These are phyloP conservation scores for Phytophthora hybrid DNA, from an alignment of 352 stramenopile genomes.

Conservation along the genomic window DNA sequence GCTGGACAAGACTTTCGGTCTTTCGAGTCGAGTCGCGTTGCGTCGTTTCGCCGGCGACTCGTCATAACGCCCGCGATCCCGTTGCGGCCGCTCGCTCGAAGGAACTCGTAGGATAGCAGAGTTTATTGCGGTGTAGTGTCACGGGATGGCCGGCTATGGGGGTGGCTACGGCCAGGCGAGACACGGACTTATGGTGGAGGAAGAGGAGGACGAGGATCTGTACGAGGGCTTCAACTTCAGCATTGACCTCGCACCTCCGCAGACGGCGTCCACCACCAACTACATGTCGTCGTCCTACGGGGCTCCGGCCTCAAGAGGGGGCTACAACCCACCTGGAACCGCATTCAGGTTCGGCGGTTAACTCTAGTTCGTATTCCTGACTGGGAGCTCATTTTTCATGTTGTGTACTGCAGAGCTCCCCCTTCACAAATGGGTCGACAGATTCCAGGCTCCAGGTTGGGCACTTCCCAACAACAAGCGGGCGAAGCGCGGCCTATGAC, in stretches of 20 bases:
- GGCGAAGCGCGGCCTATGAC: constrained; percentile 93
- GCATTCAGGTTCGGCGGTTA: constrained; percentile 62
- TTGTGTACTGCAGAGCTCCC: constrained; percentile 48
- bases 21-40: neutral
- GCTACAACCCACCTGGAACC: constrained; percentile 74
- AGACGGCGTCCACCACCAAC: constrained; percentile 67
- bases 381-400: neutral
- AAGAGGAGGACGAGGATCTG: constrained; percentile 89
- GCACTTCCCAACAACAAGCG: constrained; percentile 60
- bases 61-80: constrained; percentile 41
- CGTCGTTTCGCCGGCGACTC: constrained; percentile 46
- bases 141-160: constrained; percentile 48
- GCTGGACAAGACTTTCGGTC: constrained; percentile 12
- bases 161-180: constrained; percentile 67
- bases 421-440: constrained; percentile 84
- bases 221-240: constrained; percentile 93
- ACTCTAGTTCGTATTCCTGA: constrained; percentile 7
- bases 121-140: neutral
- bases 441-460: constrained; percentile 64
- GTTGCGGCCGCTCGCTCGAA: constrained; percentile 22
- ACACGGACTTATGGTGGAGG: constrained; percentile 68
- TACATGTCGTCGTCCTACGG: constrained; percentile 74
- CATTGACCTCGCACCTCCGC: constrained; percentile 80
- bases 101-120: constrained; percentile 23
- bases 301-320: constrained; percentile 56